Conservation (phyloP, 2,329 filamentous ascomycete genomes). For the Nannizzia gypsea region DNA sequence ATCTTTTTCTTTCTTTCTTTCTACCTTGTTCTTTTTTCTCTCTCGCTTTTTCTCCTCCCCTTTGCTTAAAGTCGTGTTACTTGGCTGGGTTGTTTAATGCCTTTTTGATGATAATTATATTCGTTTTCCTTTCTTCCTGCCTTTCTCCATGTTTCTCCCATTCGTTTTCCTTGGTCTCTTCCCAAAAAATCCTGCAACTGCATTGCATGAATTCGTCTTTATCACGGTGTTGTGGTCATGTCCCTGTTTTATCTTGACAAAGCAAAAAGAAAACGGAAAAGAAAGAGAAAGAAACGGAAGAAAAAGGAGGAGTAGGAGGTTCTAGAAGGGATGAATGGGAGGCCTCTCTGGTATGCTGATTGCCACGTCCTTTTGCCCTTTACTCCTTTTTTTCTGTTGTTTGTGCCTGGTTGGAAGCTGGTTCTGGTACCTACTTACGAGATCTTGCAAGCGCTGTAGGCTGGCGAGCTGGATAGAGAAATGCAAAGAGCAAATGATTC, state of each 20-base stretch:
- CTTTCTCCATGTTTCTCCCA: background rate
- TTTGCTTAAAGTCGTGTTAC: background rate
- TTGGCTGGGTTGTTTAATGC: background rate
- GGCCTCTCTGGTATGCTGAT: background rate
- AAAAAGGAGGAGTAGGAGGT: background rate
- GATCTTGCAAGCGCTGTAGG: background rate
- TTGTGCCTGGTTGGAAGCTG: background rate
- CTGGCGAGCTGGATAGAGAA: background rate
- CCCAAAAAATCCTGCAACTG: background rate
- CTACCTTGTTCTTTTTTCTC: background rate
- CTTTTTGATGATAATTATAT: background rate
- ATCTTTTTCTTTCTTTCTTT: slow-evolving; percentile 4
- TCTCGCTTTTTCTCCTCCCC: background rate
- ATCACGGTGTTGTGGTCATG: background rate
- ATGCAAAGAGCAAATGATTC: background rate
- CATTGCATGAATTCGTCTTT: background rate
- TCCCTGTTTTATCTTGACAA: background rate
- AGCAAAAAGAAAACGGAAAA: background rate
- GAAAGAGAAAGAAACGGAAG: background rate
- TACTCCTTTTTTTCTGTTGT: background rate
- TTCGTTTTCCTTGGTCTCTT: background rate
- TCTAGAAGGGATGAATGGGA: background rate
- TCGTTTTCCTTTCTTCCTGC: background rate
- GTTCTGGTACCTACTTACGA: background rate
- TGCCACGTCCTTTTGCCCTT: background rate